phyloP scores from a whole-genome alignment of 345 rosid species.

The Draba incana region DNA sequence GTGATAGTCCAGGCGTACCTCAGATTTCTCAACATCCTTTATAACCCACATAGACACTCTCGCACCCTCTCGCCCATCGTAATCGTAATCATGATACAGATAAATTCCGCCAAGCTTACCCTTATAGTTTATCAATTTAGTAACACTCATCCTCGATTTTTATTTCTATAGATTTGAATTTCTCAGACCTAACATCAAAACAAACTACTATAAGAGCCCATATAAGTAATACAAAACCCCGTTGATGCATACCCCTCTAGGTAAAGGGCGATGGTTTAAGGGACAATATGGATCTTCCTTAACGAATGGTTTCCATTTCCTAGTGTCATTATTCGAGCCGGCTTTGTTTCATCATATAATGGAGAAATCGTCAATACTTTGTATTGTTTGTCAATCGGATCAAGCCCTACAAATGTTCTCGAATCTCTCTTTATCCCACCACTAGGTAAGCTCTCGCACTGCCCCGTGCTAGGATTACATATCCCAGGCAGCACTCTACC shows the following conservation, averaged over 20 bases:
- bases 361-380: background rate
- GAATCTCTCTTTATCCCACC: rapidly evolving
- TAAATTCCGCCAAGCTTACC: background rate
- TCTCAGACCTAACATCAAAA: conserved; percentile 1
- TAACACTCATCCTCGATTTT: too few species aligned
- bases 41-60: background rate
- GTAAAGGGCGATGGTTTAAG: too few species aligned
- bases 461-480: conserved; percentile 6
- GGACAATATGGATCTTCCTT: background rate
- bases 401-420: background rate
- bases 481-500: background rate
- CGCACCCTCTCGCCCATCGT: too few species aligned
- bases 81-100: background rate
- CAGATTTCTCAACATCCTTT: background rate
- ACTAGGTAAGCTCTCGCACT: background rate
- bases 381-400: conserved; percentile 18
- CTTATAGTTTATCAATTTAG: background rate
- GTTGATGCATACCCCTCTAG: background rate
- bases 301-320: background rate
- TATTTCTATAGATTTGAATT: too few species aligned
- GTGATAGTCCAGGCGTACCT: background rate
- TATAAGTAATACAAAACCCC: background rate
- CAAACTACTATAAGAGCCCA: background rate
- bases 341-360: too few species aligned
- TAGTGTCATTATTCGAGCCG: background rate